Conservation (phyloP, 192 early-diverging fungal genomes). For the Geranomyces variabilis region DNA sequence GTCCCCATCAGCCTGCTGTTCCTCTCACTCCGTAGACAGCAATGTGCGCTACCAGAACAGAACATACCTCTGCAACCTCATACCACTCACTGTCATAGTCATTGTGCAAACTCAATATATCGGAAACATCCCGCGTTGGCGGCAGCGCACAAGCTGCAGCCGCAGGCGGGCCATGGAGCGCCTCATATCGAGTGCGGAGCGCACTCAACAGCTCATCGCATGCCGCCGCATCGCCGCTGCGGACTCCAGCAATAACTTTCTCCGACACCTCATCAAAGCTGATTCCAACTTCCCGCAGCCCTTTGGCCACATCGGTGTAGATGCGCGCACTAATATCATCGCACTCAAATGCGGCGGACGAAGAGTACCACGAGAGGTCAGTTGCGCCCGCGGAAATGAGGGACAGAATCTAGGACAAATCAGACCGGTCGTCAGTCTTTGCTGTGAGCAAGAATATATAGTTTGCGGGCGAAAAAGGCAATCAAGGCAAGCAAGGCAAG, state of each 20-base stretch:
- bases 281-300: neutral
- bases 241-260: neutral
- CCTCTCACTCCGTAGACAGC: neutral
- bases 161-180: neutral
- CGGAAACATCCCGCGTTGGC: neutral
- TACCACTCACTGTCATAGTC: slow-evolving; percentile 22
- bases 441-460: no score
- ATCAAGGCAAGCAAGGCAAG: no score
- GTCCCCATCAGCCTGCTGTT: no score
- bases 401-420: slow-evolving; percentile 46
- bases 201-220: neutral
- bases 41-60: no score
- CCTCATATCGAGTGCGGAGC: neutral
- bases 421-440: no score
- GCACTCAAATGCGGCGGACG: slow-evolving; percentile 37
- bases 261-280: neutral
- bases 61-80: slow-evolving; percentile 38
- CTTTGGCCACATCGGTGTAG: neutral
- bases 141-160: neutral
- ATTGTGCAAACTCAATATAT: neutral
- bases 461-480: neutral
- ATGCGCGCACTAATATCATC: neutral
- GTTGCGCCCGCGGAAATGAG: slow-evolving; percentile 38
- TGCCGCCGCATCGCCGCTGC: neutral
- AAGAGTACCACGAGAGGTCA: slow-evolving; percentile 50